These are phyloP conservation scores for Phoma herbarum DNA, from an alignment of 2,329 filamentous ascomycete species.

Conservation along the genomic window DNA sequence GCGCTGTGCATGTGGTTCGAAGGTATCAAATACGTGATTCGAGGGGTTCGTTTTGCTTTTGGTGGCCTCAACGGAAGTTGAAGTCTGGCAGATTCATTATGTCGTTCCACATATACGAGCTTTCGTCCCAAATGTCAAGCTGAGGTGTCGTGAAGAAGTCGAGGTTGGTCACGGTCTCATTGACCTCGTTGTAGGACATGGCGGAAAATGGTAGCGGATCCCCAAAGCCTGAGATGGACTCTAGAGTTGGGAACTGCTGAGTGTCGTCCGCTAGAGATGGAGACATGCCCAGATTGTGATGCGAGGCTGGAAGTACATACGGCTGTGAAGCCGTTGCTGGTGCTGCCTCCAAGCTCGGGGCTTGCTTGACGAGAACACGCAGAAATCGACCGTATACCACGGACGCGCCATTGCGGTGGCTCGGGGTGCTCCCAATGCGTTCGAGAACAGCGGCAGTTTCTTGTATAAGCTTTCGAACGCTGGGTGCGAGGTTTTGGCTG, in stretches of 20 bases:
- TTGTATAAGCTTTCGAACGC: constrained; percentile 58
- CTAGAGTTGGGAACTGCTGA: constrained; percentile 18
- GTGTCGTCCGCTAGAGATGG: constrained; percentile 9
- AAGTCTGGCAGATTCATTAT: constrained; percentile 48
- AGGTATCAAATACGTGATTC: not conserved
- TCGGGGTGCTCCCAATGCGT: constrained; percentile 71
- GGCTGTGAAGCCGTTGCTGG: constrained; percentile 20
- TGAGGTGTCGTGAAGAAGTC: constrained; percentile 66
- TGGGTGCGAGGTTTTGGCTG: constrained; percentile 44
- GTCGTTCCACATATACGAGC: constrained; percentile 44
- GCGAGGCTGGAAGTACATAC: constrained; percentile 22
- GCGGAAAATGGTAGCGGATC: constrained; percentile 67
- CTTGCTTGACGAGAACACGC: constrained; percentile 53
- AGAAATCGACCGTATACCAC: constrained; percentile 66
- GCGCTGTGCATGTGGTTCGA: not conserved
- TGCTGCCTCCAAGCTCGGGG: constrained; percentile 29
- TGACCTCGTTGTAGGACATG: constrained; percentile 75
- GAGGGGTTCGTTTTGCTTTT: not conserved
- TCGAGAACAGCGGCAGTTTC: constrained; percentile 75
- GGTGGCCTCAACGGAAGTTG: constrained; percentile 33
- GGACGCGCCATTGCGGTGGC: constrained; percentile 73
- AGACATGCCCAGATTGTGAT: constrained; percentile 15
- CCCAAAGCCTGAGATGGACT: constrained; percentile 31
- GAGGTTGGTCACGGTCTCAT: constrained; percentile 70
- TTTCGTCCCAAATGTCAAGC: constrained; percentile 64